phyloP scores from a whole-genome alignment of 169 alveolate species.

The Eimeria acervulina region DNA sequence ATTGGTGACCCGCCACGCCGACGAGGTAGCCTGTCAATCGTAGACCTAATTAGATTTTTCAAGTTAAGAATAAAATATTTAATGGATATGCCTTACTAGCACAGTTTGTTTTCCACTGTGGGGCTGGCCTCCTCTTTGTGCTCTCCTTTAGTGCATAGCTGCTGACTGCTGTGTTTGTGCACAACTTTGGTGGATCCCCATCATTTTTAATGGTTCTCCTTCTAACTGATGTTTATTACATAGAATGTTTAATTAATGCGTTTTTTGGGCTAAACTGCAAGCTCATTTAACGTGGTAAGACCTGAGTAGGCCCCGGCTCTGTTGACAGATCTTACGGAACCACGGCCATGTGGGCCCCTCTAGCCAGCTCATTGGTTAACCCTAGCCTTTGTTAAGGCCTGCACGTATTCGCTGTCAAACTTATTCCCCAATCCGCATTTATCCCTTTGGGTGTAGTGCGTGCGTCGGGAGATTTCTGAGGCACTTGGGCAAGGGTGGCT shows the following conservation, averaged over 20 bases:
- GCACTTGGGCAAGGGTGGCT: background rate
- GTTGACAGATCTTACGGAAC: background rate
- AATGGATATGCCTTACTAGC: background rate
- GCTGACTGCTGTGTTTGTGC: slow-evolving; percentile 30
- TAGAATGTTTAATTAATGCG: background rate
- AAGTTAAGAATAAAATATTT: background rate
- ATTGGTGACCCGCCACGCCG: background rate
- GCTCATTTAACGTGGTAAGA: background rate
- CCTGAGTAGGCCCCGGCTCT: slow-evolving; percentile 21
- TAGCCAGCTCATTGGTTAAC: background rate
- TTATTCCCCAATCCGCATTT: too few species aligned
- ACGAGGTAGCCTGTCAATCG: background rate
- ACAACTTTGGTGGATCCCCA: slow-evolving; percentile 10
- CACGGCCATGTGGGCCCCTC: slow-evolving; percentile 29
- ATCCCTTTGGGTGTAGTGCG: background rate
- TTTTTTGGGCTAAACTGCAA: background rate
- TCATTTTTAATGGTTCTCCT: background rate
- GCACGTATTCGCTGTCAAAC: background rate
- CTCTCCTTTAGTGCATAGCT: slow-evolving; percentile 48
- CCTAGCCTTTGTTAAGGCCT: slow-evolving; percentile 13
- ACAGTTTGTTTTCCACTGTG: background rate
- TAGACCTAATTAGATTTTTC: background rate
- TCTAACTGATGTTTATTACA: background rate
- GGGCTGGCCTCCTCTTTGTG: slow-evolving; percentile 27
- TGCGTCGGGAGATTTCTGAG: background rate